Percentiles rank a stretch among this genome's conserved stretches.
Evolutionary conservation across 768 basidiomycete species (phyloP).

Genomic region (Mycena vitilis): DNA sequence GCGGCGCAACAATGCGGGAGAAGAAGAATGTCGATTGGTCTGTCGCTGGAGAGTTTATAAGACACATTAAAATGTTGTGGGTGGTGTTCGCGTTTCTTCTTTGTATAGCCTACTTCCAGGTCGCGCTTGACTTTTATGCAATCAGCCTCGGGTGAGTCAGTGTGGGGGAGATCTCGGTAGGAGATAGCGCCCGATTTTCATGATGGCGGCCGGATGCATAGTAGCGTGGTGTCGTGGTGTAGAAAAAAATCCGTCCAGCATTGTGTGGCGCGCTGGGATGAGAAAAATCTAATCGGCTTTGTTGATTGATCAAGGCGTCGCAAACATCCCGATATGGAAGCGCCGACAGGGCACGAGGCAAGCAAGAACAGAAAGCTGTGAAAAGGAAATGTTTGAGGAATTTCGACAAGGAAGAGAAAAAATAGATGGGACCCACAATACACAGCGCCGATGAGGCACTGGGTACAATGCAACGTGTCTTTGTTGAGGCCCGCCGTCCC

Average conservation of each 20-base stretch:
- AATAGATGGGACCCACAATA: conserved; percentile 17
- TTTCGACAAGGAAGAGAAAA: conserved; percentile 14
- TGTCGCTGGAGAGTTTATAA: conserved; percentile 23
- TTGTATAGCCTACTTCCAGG: background rate
- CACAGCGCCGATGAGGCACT: conserved; percentile 11
- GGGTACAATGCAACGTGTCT: conserved; percentile 18
- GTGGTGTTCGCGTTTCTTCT: background rate
- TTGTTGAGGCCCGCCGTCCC: background rate
- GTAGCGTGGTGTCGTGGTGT: background rate
- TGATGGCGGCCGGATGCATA: background rate
- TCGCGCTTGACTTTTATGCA: conserved; percentile 9
- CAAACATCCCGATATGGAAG: conserved; percentile 13
- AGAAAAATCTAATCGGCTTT: conserved; percentile 20
- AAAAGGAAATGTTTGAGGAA: background rate
- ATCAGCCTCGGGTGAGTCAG: background rate
- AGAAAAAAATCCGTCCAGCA: background rate
- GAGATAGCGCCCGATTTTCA: conserved; percentile 17
- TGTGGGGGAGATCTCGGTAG: conserved; percentile 43
- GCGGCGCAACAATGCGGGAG: conserved; percentile 16
- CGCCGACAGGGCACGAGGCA: conserved; percentile 11
- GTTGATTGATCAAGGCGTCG: conserved; percentile 1
- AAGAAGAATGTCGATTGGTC: conserved; percentile 15
- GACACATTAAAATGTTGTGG: background rate
- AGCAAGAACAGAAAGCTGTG: conserved; percentile 11
- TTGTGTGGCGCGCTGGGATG: conserved; percentile 25